phyloP scores from a whole-genome alignment of 148 eudicot species.

The Amaranthus palmeri region DNA sequence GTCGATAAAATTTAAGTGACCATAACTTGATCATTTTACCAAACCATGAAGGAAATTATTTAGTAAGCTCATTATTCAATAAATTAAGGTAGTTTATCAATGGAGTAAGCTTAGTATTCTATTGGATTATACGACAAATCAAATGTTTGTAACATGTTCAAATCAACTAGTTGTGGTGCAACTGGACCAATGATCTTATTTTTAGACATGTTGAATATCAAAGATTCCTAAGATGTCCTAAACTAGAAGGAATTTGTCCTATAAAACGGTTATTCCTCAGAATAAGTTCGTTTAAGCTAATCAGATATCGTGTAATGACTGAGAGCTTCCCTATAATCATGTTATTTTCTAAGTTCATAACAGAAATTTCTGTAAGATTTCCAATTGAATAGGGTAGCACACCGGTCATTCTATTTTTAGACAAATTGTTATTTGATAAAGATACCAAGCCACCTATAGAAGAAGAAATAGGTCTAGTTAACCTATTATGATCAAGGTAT shows the following conservation, averaged over 20 bases:
- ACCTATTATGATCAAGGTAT: slow-evolving; percentile 39
- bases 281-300: too few relatives aligned
- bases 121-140: too few relatives aligned
- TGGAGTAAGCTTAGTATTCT: too few relatives aligned
- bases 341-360: slow-evolving; percentile 50
- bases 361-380: slow-evolving; percentile 30
- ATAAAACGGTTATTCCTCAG: too few relatives aligned
- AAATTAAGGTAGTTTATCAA: slow-evolving; percentile 30
- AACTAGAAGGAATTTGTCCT: too few relatives aligned
- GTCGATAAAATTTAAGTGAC: too few relatives aligned
- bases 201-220: slow-evolving; percentile 27
- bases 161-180: slow-evolving; percentile 44
- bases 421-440: slow-evolving; percentile 28
- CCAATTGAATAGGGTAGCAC: slow-evolving; percentile 41
- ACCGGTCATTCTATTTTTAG: slow-evolving; percentile 43
- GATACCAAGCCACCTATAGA: slow-evolving; percentile 44
- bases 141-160: slow-evolving; percentile 24
- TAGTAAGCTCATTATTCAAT: slow-evolving; percentile 49
- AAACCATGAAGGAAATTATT: slow-evolving; percentile 59
- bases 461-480: slow-evolving; percentile 42
- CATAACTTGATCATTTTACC: slow-evolving; percentile 54
- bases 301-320: slow-evolving; percentile 41
- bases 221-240: too few relatives aligned
- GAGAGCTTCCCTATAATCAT: slow-evolving; percentile 48
- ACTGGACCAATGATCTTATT: slow-evolving; percentile 47